Evolutionary conservation across 495 filamentous ascomycete species (phyloP).

Genomic region (Penicillium tannophilum): DNA sequence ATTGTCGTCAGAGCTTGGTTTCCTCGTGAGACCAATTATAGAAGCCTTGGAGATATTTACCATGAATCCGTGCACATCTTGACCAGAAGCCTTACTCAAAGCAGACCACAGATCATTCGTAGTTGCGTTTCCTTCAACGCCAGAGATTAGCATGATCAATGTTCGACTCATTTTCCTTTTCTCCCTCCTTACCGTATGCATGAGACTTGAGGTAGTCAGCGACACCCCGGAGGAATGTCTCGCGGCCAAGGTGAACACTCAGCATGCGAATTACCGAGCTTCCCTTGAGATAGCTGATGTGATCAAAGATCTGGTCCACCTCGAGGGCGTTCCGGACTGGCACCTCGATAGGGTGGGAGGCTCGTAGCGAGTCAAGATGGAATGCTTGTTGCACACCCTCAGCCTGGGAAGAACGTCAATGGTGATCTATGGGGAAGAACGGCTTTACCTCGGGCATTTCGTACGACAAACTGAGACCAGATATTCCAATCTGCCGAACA

Average conservation of each 20-base stretch:
- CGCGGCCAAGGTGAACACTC: slow-evolving; percentile 77
- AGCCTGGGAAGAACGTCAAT: slow-evolving; percentile 52
- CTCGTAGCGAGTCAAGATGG: slow-evolving; percentile 80
- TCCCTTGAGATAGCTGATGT: slow-evolving; percentile 94
- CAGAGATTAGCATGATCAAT: not conserved
- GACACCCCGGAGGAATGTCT: slow-evolving; percentile 87
- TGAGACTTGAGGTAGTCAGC: slow-evolving; percentile 85
- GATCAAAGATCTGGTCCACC: slow-evolving; percentile 95
- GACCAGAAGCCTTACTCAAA: slow-evolving; percentile 84
- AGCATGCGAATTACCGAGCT: slow-evolving; percentile 96
- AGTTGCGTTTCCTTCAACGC: slow-evolving; percentile 73
- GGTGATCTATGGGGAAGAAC: slow-evolving; percentile 23
- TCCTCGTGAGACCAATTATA: not conserved
- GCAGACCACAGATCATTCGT: slow-evolving; percentile 91
- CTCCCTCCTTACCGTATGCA: slow-evolving; percentile 58
- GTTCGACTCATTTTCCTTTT: not conserved
- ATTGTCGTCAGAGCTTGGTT: slow-evolving; percentile 17
- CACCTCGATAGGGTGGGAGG: slow-evolving; percentile 94
- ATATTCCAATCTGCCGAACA: slow-evolving; percentile 75
- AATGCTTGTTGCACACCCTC: slow-evolving; percentile 92
- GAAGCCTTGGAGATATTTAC: slow-evolving; percentile 32
- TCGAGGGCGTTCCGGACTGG: slow-evolving; percentile 86
- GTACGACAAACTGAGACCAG: slow-evolving; percentile 91
- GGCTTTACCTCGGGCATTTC: slow-evolving; percentile 56
- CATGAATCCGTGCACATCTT: slow-evolving; percentile 87